Base-by-base conservation (phyloP, 176 grass and related monocot species). In the Tuctoria greenei region DNA sequence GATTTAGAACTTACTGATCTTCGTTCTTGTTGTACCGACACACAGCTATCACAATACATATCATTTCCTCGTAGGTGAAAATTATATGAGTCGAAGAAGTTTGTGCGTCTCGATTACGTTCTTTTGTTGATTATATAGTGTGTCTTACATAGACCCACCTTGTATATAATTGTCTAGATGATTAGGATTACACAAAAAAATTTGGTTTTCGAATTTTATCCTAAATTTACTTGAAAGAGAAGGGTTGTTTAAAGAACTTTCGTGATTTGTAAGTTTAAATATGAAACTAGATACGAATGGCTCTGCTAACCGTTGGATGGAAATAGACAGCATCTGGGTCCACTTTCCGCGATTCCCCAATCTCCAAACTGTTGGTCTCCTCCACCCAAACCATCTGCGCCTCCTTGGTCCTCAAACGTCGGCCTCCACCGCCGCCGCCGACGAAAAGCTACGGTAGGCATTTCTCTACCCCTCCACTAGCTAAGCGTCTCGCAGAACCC, bases 361-460 rank as follows among this genome's bases (percentile, higher is more conserved):
- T 13, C 9, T 26, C 55, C 10, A 21, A 58, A 25, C 55, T 12
- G 21, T 10, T 58, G 23, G 23, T 26, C 55, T 58, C 23, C 55
- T 26, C 55, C 52, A 21, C 52, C 52, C 10, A 58, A 58, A 11
- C n/a, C 23, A 58, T 26, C 23, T 26, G 21, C 55, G 10, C 13
- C 23, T 58, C 13, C 23, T 58, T 58, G 10, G 55, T 17, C 55
- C 55, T 58, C 23, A 17, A 27, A 17, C 25, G 18, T 20, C 70
- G 63, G 35, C 18, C 47, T 58, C 61, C 66, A 13, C 63, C 40
- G 50, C 69, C 69, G 64, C 75, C 82, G 60, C 10, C 25, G 63
- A 18, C 56, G 24, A 51, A 36, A 36, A 67, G 35, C 42, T 59
- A 47, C 37, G 55, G 23, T 12, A 58, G 55, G 55, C 25, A 58